A percentile compares a stretch with the other conserved stretches of the same genome.
Conservation (phyloP, 192 early-diverging fungal species). For the Mortierella alpina region DNA sequence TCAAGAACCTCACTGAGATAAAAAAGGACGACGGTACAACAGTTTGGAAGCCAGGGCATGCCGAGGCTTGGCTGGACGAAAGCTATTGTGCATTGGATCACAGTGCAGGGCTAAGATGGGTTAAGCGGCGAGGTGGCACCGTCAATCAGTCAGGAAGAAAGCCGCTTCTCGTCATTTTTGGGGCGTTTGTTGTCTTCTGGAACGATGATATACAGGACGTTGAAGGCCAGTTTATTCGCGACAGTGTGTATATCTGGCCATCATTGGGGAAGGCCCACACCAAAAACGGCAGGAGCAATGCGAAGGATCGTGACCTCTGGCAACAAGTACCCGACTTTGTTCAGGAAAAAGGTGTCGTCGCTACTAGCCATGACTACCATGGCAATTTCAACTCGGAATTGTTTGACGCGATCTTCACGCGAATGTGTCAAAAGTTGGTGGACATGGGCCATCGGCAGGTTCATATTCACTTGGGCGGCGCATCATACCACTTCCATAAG, state of each 20-base stretch:
- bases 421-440: neutral
- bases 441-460: neutral
- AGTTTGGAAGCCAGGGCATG: neutral
- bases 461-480: conserved; percentile 13
- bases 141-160: conserved; percentile 1
- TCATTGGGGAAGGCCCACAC: neutral
- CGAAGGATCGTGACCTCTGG: neutral
- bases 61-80: conserved; percentile 19
- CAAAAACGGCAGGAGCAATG: neutral
- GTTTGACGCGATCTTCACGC: neutral
- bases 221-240: neutral
- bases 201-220: neutral
- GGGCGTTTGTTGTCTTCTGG: neutral
- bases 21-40: neutral
- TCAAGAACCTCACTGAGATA: conserved; percentile 3
- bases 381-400: conserved; percentile 13
- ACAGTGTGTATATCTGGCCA: conserved; percentile 19
- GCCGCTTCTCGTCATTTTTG: conserved; percentile 21
- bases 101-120: conserved; percentile 3
- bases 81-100: conserved; percentile 21
- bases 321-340: too few species aligned
- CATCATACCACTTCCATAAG: conserved; percentile 9
- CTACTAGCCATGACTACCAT: neutral
- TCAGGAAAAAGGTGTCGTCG: too few species aligned
- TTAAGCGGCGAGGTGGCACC: neutral